Base-by-base conservation (phyloP, 148 eudicot genomes). In the Gaultheria prostrata region DNA sequence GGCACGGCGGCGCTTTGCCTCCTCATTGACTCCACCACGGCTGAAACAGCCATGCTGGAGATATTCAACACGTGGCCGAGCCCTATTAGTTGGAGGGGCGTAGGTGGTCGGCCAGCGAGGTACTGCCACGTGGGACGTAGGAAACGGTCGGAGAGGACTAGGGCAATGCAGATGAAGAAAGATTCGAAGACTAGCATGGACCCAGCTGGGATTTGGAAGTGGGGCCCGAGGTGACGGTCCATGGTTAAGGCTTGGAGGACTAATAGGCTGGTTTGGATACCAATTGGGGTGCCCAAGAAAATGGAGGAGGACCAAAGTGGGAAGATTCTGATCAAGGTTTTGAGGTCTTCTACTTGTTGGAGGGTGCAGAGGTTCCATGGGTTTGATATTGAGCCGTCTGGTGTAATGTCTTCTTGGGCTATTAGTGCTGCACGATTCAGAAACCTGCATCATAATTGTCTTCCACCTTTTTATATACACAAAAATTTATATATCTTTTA, bases 301-400 rank as follows among this genome's bases (percentile, higher is more conserved):
- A 95, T 86, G 46, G 93, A 89, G 45, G 89, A 89, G 15, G 95
- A 89, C 95, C 98, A 95, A 20, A 93, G 78, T 46, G 97, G 98
- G 35, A 88, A 14, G 24, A 92, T 77, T 88, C 84, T 92, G 43
- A 94, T 84, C 3, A 92, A 57, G 82, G 83, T 79, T 83, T 90
- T 88, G 49, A 90, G 86, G 39, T 87, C 87, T 76, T 88, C 89
- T 35, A 87, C 87, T 84, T 90, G 86, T 76, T 84, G 81, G 12
- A 90, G 84, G 30, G 86, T 85, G 75, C 89, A 88, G 78, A 88
- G 78, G 30, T 72, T 84, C 91, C 90, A 87, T 54, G 83, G 88
- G n/a, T 87, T 84, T 83, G 82, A 32, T 51, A 83, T 77, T 48
- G 85, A 63, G 12, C 89, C 88, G 43, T 84, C 90, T 24, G 84